These are phyloP conservation scores for Phytopythium helicoides DNA, from an alignment of 352 stramenopile genomes.

Conservation along the genomic window DNA sequence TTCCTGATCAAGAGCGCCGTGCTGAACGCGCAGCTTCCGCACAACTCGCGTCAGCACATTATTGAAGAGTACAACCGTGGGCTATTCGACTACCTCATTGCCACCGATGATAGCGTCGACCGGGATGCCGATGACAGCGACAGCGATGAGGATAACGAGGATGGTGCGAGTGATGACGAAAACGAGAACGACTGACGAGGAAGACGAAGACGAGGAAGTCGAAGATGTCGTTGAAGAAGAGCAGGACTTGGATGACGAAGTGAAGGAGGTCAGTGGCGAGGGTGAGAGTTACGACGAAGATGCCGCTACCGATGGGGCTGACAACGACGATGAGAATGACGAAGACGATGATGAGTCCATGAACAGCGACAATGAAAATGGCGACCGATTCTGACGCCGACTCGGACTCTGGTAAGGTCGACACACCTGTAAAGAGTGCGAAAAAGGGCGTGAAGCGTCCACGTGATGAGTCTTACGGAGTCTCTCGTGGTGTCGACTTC, in stretches of 20 bases:
- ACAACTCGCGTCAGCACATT: conserved; percentile 98
- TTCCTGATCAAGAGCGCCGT: conserved; percentile 98
- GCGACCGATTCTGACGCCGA: conserved; percentile 31
- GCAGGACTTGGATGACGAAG: conserved; percentile 30
- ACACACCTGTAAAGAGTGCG: conserved; percentile 7
- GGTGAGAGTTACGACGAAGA: conserved; percentile 88
- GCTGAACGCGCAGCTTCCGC: conserved; percentile 98
- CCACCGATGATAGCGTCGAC: conserved; percentile 97
- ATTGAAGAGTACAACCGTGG: conserved; percentile 94
- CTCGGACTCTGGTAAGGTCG: conserved; percentile 20
- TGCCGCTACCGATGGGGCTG: conserved; percentile 35
- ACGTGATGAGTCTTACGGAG: conserved; percentile 93
- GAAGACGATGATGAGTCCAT: conserved; percentile 87
- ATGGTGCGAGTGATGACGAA: conserved; percentile 63
- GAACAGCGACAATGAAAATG: conserved; percentile 20
- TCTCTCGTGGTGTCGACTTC: conserved; percentile 98
- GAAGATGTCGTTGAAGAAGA: conserved; percentile 44
- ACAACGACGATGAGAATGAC: conserved; percentile 24
- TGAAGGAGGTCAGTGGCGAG: conserved; percentile 23
- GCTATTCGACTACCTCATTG: conserved; percentile 99
- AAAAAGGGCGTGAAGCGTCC: conserved; percentile 52
- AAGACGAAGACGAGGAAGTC: conserved; percentile 43
- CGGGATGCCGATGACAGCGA: conserved; percentile 59
- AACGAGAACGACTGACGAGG: conserved; percentile 29
- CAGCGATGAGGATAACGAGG: conserved; percentile 66